Conservation (phyloP, 352 stramenopile species). For the Pythium rishiriense region DNA sequence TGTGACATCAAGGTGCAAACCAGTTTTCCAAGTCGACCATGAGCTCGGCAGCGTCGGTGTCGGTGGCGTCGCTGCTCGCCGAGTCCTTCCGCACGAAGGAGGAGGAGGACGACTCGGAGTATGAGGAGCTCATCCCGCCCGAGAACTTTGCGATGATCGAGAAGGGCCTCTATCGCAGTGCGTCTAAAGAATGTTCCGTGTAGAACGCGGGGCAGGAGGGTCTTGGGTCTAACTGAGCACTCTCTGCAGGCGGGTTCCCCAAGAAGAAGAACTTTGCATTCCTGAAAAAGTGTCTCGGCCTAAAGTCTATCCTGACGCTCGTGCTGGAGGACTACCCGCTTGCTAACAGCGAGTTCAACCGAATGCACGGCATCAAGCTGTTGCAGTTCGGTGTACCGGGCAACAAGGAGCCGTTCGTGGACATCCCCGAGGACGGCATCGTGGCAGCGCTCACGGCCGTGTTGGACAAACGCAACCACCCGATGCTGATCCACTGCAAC, state of each 20-base stretch:
- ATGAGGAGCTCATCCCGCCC: conserved; percentile 82
- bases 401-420: conserved; percentile 89
- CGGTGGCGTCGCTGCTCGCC: conserved; percentile 7
- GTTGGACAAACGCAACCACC: conserved; percentile 83
- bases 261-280: conserved; percentile 91
- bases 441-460: conserved; percentile 70
- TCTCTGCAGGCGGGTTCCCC: conserved; percentile 63
- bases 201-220: too few relatives aligned
- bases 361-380: conserved; percentile 74
- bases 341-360: conserved; percentile 81
- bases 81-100: conserved; percentile 31
- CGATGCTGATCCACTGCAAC: conserved; percentile 89
- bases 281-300: conserved; percentile 67
- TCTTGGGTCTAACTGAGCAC: not conserved
- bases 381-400: conserved; percentile 84
- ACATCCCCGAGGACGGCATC: conserved; percentile 84
- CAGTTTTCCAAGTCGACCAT: not conserved
- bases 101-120: conserved; percentile 71
- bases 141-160: conserved; percentile 91
- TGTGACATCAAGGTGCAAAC: not conserved
- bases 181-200: too few relatives aligned
- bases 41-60: conserved; percentile 12
- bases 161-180: conserved; percentile 83
- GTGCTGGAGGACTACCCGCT: conserved; percentile 88
- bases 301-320: conserved; percentile 84